Conservation (phyloP, 345 rosid species). For the Noccaea bulbosa region DNA sequence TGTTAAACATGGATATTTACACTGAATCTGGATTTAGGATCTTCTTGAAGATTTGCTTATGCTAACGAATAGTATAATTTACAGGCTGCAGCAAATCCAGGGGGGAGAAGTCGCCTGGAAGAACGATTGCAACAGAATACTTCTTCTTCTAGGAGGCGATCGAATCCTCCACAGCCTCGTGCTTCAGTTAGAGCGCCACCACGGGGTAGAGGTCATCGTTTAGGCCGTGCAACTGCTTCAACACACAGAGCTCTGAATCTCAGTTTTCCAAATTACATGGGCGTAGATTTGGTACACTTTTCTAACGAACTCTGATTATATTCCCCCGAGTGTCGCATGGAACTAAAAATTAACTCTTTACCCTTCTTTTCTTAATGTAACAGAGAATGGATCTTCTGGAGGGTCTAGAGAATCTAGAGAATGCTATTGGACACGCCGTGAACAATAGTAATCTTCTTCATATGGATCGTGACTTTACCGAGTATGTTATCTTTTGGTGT, state of each 20-base stretch:
- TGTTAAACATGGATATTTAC: neutral
- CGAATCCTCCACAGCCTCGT: constrained; percentile 48
- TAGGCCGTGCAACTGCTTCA: constrained; percentile 49
- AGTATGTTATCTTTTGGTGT: constrained; percentile 49
- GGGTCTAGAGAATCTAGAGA: constrained; percentile 66
- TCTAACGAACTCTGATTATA: neutral
- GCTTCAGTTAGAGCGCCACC: constrained; percentile 50
- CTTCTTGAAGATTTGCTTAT: constrained; percentile 25
- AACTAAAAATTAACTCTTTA: neutral
- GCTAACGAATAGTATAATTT: constrained; percentile 10
- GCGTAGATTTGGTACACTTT: constrained; percentile 67
- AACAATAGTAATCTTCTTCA: constrained; percentile 52
- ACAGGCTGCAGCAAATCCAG: constrained; percentile 42
- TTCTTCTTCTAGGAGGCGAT: constrained; percentile 60
- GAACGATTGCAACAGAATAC: constrained; percentile 47
- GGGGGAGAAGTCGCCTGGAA: constrained; percentile 49
- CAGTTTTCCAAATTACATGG: constrained; percentile 72
- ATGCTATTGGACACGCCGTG: constrained; percentile 53
- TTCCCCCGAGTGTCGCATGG: neutral
- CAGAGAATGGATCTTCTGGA: constrained; percentile 85
- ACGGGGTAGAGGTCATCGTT: constrained; percentile 52
- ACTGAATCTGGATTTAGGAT: constrained; percentile 19
- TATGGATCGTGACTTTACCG: constrained; percentile 83
- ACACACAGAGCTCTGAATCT: constrained; percentile 54
- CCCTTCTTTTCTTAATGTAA: constrained; percentile 24